These are phyloP conservation scores for Globisporangium orthogonon DNA, from an alignment of 352 stramenopile species.

Conservation along the genomic window DNA sequence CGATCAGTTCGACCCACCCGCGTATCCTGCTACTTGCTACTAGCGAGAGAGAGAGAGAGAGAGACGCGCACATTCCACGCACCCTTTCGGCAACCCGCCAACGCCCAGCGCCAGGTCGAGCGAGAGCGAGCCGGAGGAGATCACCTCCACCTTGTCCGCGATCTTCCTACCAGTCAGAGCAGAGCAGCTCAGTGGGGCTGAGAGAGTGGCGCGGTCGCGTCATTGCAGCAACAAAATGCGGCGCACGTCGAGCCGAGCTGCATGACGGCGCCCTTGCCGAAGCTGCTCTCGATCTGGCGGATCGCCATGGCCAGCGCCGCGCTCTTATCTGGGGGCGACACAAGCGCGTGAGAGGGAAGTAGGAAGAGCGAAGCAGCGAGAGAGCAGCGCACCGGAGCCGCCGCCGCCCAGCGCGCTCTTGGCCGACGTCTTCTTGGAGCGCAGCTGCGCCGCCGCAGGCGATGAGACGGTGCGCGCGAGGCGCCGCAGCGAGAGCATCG, in stretches of 20 bases:
- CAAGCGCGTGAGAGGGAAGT: no score
- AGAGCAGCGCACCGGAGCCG: no score
- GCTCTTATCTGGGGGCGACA: constrained; percentile 43
- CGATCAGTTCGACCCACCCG: no score
- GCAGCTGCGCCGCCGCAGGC: background rate
- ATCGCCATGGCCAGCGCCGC: constrained; percentile 92
- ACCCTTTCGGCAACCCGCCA: constrained; percentile 93
- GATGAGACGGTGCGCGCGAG: background rate
- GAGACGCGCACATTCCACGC: background rate
- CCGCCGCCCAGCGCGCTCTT: constrained; percentile 10
- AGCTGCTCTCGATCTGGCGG: constrained; percentile 93
- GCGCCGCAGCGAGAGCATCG: constrained; percentile 1
- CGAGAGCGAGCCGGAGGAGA: constrained; percentile 92
- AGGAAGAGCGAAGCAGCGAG: no score
- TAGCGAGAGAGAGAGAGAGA: no score
- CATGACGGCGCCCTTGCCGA: constrained; percentile 95
- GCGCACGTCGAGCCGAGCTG: constrained; percentile 89
- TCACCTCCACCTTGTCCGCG: constrained; percentile 89
- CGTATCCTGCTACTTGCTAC: no score
- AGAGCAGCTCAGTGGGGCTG: no score
- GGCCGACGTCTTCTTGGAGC: constrained; percentile 15
- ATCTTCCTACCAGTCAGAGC: constrained; percentile 40
- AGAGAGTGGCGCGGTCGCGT: background rate
- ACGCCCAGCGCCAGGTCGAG: constrained; percentile 89
- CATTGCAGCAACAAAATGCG: background rate